phyloP scores from a whole-genome alignment of 2,329 filamentous ascomycete genomes.

The Sporothrix variecibatus region DNA sequence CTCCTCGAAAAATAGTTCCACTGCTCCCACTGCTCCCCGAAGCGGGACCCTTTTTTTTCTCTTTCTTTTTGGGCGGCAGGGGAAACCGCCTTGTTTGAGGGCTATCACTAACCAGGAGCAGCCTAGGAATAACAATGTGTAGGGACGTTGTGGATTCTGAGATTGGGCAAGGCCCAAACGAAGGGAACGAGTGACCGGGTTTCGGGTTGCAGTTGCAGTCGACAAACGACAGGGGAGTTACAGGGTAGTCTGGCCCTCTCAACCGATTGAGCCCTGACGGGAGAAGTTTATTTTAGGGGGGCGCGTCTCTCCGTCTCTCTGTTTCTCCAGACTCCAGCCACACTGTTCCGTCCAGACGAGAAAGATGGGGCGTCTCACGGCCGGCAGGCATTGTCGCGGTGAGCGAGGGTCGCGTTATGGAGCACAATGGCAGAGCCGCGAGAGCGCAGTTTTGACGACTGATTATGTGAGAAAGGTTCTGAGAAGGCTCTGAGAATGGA shows the following conservation, averaged over 20 bases:
- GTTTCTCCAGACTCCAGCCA: background rate
- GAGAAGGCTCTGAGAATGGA: background rate
- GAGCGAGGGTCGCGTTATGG: too few species aligned
- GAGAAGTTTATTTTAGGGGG: constrained; percentile 5
- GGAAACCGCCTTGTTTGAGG: background rate
- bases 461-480: too few species aligned
- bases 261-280: background rate
- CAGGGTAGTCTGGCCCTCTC: too few species aligned
- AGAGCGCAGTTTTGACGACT: too few species aligned
- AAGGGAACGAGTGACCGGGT: background rate
- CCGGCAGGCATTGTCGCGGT: too few species aligned
- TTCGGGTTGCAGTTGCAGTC: constrained; percentile 2
- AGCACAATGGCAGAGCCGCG: too few species aligned
- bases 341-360: background rate
- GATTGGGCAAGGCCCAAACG: background rate
- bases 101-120: background rate
- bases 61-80: background rate
- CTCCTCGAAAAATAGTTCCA: background rate
- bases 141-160: background rate
- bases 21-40: background rate
- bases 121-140: background rate
- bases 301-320: background rate
- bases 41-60: background rate
- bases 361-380: background rate
- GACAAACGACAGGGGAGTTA: background rate